Conservation (phyloP, 2,329 filamentous ascomycete genomes). For the Escovopsis weberi region DNA sequence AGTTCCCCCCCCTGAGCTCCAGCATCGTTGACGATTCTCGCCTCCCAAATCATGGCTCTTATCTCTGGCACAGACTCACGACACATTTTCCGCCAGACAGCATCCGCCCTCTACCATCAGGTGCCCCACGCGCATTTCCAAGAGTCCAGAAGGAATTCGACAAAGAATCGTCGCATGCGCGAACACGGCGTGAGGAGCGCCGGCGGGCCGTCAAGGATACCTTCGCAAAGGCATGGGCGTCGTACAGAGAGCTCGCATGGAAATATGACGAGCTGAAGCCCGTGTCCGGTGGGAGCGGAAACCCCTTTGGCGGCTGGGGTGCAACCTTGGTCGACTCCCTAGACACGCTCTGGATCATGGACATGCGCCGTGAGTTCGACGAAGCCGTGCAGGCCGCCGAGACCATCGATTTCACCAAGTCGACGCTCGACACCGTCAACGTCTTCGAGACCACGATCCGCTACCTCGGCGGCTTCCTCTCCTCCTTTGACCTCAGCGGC, state of each 20-base stretch:
- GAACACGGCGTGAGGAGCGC: slow-evolving; percentile 9
- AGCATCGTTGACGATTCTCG: too few species aligned
- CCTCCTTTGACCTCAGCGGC: slow-evolving; percentile 34
- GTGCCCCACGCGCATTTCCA: slow-evolving; percentile 15
- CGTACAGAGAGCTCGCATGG: slow-evolving; percentile 39
- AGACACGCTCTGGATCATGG: slow-evolving; percentile 51
- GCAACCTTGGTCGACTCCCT: slow-evolving; percentile 46
- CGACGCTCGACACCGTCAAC: slow-evolving; percentile 26
- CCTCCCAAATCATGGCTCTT: too few species aligned
- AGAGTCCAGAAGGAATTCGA: slow-evolving; percentile 19
- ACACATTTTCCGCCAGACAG: slow-evolving; percentile 14
- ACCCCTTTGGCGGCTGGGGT: slow-evolving; percentile 39
- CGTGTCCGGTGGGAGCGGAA: slow-evolving; percentile 29
- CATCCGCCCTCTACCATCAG: slow-evolving; percentile 17
- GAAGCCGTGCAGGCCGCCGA: slow-evolving; percentile 34
- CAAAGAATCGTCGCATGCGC: slow-evolving; percentile 8
- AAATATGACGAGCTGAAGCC: slow-evolving; percentile 36
- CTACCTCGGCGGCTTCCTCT: slow-evolving; percentile 36
- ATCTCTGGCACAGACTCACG: slow-evolving; percentile 15
- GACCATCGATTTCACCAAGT: slow-evolving; percentile 35
- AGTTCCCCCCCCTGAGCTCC: too few species aligned
- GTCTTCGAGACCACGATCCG: slow-evolving; percentile 41
- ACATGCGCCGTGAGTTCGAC: slow-evolving; percentile 39
- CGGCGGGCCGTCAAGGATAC: slow-evolving; percentile 25
- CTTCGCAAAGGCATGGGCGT: slow-evolving; percentile 31